Percentiles rank a stretch among this genome's conserved stretches.
Conservation (phyloP, 768 basidiomycete species). For the Rhodotorula paludigena region DNA sequence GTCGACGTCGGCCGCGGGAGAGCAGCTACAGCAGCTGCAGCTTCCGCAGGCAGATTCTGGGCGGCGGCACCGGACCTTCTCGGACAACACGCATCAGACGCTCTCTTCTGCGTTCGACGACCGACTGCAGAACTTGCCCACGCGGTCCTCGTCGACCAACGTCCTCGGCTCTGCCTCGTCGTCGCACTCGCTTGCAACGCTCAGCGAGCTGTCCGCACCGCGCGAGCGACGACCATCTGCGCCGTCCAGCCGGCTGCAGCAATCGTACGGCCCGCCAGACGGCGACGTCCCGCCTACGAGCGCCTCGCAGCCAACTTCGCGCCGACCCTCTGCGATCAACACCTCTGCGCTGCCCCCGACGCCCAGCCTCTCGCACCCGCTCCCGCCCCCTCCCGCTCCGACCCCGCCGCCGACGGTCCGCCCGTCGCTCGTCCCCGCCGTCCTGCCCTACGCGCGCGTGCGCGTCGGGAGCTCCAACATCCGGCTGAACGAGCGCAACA, state of each 20-base stretch:
- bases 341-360: too few relatives aligned
- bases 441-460: slow-evolving; percentile 64
- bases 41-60: not conserved
- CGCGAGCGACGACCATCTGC: slow-evolving; percentile 5
- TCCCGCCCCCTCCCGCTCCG: not conserved
- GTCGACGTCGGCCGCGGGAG: slow-evolving; percentile 1
- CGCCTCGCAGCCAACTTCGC: not conserved
- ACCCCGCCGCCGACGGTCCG: not conserved
- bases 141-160: slow-evolving; percentile 3
- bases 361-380: not conserved
- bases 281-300: not conserved
- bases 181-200: not conserved
- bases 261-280: too few relatives aligned
- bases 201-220: not conserved
- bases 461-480: slow-evolving; percentile 72
- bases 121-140: too few relatives aligned
- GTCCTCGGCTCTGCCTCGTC: not conserved
- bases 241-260: not conserved
- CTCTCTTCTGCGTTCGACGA: not conserved
- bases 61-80: slow-evolving; percentile 18
- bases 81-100: slow-evolving; percentile 2
- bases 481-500: slow-evolving; percentile 79
- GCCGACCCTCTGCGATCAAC: not conserved
- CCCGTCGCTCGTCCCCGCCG: slow-evolving; percentile 2
- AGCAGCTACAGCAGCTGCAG: slow-evolving; percentile 17